Conservation (phyloP, 2,329 filamentous ascomycete species). For the Aspergillus sp. region DNA sequence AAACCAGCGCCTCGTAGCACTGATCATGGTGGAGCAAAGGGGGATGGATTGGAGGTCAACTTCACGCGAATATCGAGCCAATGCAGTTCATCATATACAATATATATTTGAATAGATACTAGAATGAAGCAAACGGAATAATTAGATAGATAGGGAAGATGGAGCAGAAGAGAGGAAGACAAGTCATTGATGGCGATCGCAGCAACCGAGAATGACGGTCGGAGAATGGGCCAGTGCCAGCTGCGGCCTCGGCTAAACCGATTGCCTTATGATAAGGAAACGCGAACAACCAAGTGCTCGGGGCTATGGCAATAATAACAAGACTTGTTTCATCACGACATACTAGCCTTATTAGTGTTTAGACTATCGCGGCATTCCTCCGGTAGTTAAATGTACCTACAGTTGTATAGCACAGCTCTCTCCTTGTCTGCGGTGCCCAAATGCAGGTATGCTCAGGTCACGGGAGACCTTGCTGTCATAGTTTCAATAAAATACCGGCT, state of each 20-base stretch:
- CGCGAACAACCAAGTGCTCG: not conserved
- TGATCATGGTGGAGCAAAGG: conserved; percentile 53
- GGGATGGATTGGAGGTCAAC: conserved; percentile 1
- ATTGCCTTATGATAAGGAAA: conserved; percentile 13
- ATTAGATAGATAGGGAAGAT: conserved; percentile 2
- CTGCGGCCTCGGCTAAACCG: conserved; percentile 33
- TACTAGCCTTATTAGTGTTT: not conserved
- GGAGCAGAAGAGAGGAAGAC: conserved; percentile 3
- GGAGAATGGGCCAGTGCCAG: conserved; percentile 11
- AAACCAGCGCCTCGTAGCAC: conserved; percentile 83
- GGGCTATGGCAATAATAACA: not conserved
- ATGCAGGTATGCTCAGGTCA: not conserved
- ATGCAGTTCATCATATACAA: conserved; percentile 17
- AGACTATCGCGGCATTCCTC: too few species aligned
- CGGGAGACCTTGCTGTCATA: not conserved
- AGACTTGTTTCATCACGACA: not conserved
- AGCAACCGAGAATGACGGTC: conserved; percentile 16
- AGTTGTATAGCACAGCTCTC: too few species aligned
- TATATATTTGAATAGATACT: not conserved
- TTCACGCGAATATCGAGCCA: conserved; percentile 2
- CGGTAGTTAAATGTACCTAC: too few species aligned
- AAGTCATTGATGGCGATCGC: conserved; percentile 9
- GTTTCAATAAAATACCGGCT: not conserved
- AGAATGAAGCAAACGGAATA: not conserved
- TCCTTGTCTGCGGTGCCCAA: not conserved